Conservation (phyloP, 768 basidiomycete species). For the Termitomyces eurrhizus region DNA sequence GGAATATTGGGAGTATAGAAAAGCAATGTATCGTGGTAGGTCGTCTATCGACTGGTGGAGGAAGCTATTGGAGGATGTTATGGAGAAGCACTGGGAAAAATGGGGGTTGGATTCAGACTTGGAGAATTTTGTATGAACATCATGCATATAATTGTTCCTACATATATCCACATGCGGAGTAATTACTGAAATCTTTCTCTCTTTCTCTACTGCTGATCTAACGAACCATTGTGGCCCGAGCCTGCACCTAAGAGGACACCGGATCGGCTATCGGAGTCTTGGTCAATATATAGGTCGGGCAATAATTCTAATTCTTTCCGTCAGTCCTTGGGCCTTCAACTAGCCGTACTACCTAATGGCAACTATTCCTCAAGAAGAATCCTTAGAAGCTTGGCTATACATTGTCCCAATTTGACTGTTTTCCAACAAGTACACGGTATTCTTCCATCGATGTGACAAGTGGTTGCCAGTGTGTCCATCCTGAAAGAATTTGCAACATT, state of each 20-base stretch:
- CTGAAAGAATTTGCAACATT: too few species aligned
- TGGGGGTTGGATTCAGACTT: background rate
- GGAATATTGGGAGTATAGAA: conserved; percentile 18
- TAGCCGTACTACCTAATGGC: background rate
- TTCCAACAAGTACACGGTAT: background rate
- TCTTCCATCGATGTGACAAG: background rate
- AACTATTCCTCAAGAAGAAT: background rate
- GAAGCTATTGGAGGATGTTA: background rate
- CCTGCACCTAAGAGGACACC: too few species aligned
- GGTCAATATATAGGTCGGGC: too few species aligned
- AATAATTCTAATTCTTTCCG: background rate
- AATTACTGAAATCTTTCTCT: background rate
- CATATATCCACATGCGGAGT: background rate
- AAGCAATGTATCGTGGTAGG: conserved; percentile 4
- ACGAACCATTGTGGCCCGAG: too few species aligned
- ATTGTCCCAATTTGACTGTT: background rate
- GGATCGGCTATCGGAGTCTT: background rate
- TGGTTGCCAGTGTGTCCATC: too few species aligned
- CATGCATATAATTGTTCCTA: background rate
- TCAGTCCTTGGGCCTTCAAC: background rate
- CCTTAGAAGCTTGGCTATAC: background rate
- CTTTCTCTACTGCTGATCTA: background rate
- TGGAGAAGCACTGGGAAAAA: background rate
- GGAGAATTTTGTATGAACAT: background rate
- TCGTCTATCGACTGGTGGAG: background rate